A percentile compares a stretch with the other conserved stretches of the same genome.
Conservation (phyloP, 2,329 filamentous ascomycete species). For the Ophiostoma novo-ulmi region DNA sequence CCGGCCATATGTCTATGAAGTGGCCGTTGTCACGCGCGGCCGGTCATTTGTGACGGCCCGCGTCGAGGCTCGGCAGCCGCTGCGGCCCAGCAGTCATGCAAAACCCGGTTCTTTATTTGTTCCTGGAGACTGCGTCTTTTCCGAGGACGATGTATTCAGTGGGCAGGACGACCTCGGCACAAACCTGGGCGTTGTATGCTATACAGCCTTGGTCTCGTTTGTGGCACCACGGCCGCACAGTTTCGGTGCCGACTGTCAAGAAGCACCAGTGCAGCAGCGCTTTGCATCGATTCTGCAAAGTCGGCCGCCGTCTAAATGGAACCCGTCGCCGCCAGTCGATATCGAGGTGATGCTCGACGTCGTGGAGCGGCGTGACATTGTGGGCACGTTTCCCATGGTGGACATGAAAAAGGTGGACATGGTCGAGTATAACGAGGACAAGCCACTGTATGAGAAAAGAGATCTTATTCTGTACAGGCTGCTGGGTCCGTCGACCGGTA, state of each 20-base stretch:
- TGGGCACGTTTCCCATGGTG: conserved; percentile 45
- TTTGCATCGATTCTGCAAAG: conserved; percentile 40
- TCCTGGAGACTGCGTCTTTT: conserved; percentile 31
- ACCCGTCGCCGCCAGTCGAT: conserved; percentile 43
- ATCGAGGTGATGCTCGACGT: conserved; percentile 38
- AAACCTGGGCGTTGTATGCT: conserved; percentile 42
- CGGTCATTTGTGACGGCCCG: conserved; percentile 47
- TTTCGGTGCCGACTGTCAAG: conserved; percentile 39
- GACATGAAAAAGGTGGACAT: conserved; percentile 55
- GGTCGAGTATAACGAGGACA: conserved; percentile 40
- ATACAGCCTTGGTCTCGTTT: conserved; percentile 50
- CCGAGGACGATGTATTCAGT: conserved; percentile 36
- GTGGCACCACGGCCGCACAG: conserved; percentile 39
- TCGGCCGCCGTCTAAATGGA: conserved; percentile 41
- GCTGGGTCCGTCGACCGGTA: conserved; percentile 32
- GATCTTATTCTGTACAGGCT: conserved; percentile 49
- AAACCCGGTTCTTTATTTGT: conserved; percentile 30
- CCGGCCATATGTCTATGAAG: conserved; percentile 50
- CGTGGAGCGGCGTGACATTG: conserved; percentile 37
- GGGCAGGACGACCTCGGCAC: conserved; percentile 25
- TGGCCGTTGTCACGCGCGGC: conserved; percentile 42
- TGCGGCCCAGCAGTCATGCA: conserved; percentile 36
- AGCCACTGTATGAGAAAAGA: conserved; percentile 41
- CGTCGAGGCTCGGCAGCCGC: conserved; percentile 47
- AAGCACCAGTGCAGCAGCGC: conserved; percentile 39